Evolutionary conservation across 108 stramenopile genomes (phyloP), one percentile per base, ranked within the genome.

Genomic region (Epipyxis sp.): DNA sequence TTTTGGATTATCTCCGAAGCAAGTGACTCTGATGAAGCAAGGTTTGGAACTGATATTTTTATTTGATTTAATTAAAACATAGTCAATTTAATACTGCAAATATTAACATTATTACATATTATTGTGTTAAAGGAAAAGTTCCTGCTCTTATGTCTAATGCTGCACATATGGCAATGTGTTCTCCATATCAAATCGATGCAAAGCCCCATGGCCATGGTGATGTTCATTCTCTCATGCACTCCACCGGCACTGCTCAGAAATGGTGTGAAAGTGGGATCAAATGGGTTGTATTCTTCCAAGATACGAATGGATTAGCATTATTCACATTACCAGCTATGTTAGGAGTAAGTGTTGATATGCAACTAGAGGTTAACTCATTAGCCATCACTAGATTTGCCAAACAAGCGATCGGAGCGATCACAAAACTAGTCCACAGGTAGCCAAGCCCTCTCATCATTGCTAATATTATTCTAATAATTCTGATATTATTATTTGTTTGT

Each of bases 151-250:
- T 45, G 3, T 61, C 62, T 44, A 79, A 71, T 79, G 0, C 40
- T 29, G 69, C 79, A 0, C 65, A 37, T 3, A 82, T 98, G 69
- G 94, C 93, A 27, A 76, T 25, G 3, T 35, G 30, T 10, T 3
- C 13, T 10, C 71, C 71, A 6, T 74, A 74, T 83, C 86, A 85
- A 32, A 68, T 97, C 59, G 91, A 95, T 81, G 97, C 97, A 35
- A 99, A 99, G 82, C 98, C 98, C 2, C 98, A 99, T 81, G 98
- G 98, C 1, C 98, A 99, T 80, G 98, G 98, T 40, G 98, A 98
- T 83, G 98, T 99, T 41, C 98, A 99, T 82, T 87, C 92, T 74
- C 79, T 99, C 44, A 82, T 99, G 77, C 90, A 86, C 68, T 78
- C 87, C 27, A 91, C 92, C 79, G 94, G 95, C 37, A 68, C 94